Conservation (phyloP, 164 flowering plant species). For the Liquidambar formosana region DNA sequence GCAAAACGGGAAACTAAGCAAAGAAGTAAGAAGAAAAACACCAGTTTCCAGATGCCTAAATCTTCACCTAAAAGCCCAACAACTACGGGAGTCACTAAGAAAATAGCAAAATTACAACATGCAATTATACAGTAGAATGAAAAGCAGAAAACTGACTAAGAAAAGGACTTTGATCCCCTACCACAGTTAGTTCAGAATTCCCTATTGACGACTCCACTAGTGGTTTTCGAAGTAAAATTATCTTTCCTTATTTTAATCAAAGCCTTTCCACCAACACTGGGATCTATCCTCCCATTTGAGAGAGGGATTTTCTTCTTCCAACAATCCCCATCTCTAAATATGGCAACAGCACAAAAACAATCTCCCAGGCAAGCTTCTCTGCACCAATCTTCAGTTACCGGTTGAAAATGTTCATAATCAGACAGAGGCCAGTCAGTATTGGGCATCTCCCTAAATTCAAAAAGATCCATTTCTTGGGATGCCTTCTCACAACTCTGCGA, state of each 20-base stretch:
- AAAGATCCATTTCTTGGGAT: background rate
- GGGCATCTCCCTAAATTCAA: constrained; percentile 3
- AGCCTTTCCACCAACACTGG: constrained; percentile 20
- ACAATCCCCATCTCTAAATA: constrained; percentile 11
- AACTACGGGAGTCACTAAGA: too few relatives aligned
- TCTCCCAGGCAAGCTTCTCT: constrained; percentile 44
- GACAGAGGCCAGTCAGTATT: constrained; percentile 46
- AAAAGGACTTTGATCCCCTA: too few relatives aligned
- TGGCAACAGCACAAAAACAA: constrained; percentile 53
- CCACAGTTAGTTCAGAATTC: too few relatives aligned
- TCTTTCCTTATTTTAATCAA: constrained; percentile 36
- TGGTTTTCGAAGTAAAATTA: constrained; percentile 4
- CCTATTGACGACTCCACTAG: too few relatives aligned
- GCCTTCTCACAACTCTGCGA: background rate
- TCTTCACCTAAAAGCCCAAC: too few relatives aligned
- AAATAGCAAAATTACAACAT: too few relatives aligned
- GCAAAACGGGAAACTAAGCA: too few relatives aligned
- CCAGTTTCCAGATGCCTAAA: too few relatives aligned
- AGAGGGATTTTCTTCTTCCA: too few relatives aligned
- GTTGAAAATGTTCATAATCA: constrained; percentile 27
- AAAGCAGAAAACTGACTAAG: too few relatives aligned
- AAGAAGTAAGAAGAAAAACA: too few relatives aligned
- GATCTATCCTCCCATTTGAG: constrained; percentile 32
- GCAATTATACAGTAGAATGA: too few relatives aligned
- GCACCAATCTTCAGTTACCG: constrained; percentile 33